Evolutionary conservation across 148 eudicot species (phyloP).

Genomic region (Dianthus caryophyllus): DNA sequence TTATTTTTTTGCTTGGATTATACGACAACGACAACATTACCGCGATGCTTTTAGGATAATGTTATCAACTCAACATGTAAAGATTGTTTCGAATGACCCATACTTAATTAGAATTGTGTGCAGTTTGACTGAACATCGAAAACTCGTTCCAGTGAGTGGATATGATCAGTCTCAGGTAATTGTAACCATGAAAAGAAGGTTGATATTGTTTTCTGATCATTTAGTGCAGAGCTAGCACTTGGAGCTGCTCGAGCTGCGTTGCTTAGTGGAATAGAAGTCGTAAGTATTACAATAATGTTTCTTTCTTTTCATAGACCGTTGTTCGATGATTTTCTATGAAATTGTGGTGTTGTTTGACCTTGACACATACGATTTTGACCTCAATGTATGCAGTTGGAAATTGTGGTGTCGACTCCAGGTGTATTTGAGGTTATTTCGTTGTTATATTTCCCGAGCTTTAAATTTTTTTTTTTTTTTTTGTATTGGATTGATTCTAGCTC

Average conservation of each 20-base stretch:
- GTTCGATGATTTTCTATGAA: background rate
- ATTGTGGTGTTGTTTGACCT: background rate
- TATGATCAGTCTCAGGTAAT: background rate
- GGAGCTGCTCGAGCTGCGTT: slow-evolving; percentile 86
- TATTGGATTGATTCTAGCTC: slow-evolving; percentile 6
- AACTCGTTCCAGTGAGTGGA: background rate
- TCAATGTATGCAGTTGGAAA: slow-evolving; percentile 57
- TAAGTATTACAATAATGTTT: slow-evolving; percentile 30
- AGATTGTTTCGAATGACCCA: too few relatives aligned
- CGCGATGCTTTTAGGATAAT: too few relatives aligned
- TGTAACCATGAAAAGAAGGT: background rate
- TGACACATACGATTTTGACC: slow-evolving; percentile 14
- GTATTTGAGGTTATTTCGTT: slow-evolving; percentile 62
- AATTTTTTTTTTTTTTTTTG: background rate
- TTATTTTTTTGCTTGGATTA: too few relatives aligned
- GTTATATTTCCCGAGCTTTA: background rate
- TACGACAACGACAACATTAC: too few relatives aligned
- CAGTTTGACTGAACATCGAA: too few relatives aligned
- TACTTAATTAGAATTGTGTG: too few relatives aligned
- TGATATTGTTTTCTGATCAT: background rate
- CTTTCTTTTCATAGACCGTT: background rate
- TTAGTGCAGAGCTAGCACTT: slow-evolving; percentile 69
- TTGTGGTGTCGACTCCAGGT: slow-evolving; percentile 74
- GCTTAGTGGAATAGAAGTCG: slow-evolving; percentile 61
- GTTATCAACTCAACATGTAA: too few relatives aligned